phyloP scores from a whole-genome alignment of 805 yeast species.

The Maudiozyma serrabonitensis region DNA sequence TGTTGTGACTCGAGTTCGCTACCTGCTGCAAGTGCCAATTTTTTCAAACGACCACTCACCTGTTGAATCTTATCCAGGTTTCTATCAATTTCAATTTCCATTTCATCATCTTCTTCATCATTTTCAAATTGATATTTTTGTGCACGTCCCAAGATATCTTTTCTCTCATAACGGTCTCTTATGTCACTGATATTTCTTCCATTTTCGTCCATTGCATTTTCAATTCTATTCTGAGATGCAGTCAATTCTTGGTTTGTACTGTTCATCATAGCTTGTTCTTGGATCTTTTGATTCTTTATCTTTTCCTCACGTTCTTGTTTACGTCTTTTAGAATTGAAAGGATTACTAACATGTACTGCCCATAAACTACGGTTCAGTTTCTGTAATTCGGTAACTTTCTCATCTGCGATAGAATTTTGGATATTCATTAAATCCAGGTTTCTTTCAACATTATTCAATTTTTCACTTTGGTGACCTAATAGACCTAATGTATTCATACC shows the following conservation, averaged over 20 bases:
- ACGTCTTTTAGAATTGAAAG: slow-evolving; percentile 76
- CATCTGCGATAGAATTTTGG: slow-evolving; percentile 74
- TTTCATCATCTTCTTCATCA: slow-evolving; percentile 86
- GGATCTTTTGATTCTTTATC: slow-evolving; percentile 50
- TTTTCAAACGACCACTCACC: slow-evolving; percentile 60
- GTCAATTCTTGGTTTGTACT: slow-evolving; percentile 48
- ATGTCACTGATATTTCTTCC: slow-evolving; percentile 28
- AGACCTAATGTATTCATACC: slow-evolving; percentile 81
- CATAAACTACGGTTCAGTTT: slow-evolving; percentile 73
- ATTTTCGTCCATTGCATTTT: slow-evolving; percentile 45
- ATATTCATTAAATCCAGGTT: slow-evolving; percentile 68
- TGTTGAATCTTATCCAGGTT: slow-evolving; percentile 72
- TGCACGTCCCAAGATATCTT: slow-evolving; percentile 39
- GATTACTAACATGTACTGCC: slow-evolving; percentile 73
- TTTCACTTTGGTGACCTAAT: slow-evolving; percentile 89
- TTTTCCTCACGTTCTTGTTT: slow-evolving; percentile 63
- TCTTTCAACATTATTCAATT: slow-evolving; percentile 70
- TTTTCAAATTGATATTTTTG: slow-evolving; percentile 72
- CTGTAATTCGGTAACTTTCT: slow-evolving; percentile 68
- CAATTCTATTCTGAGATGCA: slow-evolving; percentile 59
- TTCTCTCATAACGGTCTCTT: slow-evolving; percentile 31
- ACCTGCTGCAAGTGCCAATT: slow-evolving; percentile 61
- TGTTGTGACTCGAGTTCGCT: slow-evolving; percentile 77
- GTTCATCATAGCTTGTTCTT: slow-evolving; percentile 55
- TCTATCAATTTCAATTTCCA: slow-evolving; percentile 78